Base-by-base conservation (phyloP, 1,139 yeast species). In the Saccharomyces hybrid region DNA sequence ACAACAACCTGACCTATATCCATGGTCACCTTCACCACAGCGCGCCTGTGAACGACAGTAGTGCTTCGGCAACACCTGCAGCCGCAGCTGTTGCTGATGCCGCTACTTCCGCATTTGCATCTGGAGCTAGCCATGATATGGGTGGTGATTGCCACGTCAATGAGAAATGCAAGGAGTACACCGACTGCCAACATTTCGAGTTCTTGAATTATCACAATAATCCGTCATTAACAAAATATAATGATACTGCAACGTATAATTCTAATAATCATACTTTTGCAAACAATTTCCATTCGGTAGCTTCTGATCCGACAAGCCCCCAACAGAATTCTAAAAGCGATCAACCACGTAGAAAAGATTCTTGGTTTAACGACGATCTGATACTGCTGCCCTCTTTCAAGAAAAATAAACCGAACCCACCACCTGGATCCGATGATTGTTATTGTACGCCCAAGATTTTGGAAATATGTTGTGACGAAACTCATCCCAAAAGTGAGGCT, bases 1-100 rank as follows among this genome's bases (percentile, higher is more conserved):
- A 81, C 64, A 75, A 77, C 57, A 81, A 81, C 62, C 81, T 83
- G 63, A 81, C 86, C 7, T 84, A 82, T 60, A 82, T 83, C 25
- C 88, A 83, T 64, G 88, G 88, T 2, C 88, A 83, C 64, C 80
- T 83, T 44, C 88, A 83, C 62, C 80, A 63, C 13, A 53, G 47
- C 19, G 53, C 53, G 25, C 28, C 55, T 14, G 32, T 38, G 28
- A 32, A 28, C 14, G 51, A 46, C 34, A 49, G 46, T n/a, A 38
- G 23, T n/a, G 52, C 38, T 11, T 13, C 6, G 3, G 38, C 5
- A n/a, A n/a, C 38, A 11, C 19, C 14, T 19, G 46, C 38, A n/a
- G 27, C 32, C 13, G 47, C 38, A 19, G 23, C 23, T 13, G 38
- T 25, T 13, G 26, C 23, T 27, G 41, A 28, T 13, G 27, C 32